A percentile compares a stretch with the other conserved stretches of the same genome.
phyloP scores from a whole-genome alignment of 768 basidiomycete genomes.

The Rubroboletus satanas region DNA sequence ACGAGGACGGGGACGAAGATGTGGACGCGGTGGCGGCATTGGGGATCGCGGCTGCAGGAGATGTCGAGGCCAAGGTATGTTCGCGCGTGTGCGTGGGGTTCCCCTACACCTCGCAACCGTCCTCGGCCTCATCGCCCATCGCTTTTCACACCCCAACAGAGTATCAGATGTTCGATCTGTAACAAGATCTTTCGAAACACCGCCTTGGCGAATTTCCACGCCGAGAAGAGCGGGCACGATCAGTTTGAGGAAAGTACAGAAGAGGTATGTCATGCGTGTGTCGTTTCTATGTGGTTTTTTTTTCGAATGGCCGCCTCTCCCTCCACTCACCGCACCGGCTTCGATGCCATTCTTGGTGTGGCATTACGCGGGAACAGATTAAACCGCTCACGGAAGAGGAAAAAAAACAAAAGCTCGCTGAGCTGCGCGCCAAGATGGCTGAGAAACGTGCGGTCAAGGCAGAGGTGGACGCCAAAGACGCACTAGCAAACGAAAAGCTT shows the following conservation, averaged over 20 bases:
- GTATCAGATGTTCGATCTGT: slow-evolving; percentile 81
- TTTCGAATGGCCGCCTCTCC: neutral
- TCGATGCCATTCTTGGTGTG: neutral
- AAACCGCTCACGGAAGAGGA: slow-evolving; percentile 95
- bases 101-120: neutral
- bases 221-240: slow-evolving; percentile 92
- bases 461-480: slow-evolving; percentile 68
- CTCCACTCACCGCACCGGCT: neutral
- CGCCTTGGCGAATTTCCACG: slow-evolving; percentile 87
- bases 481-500: slow-evolving; percentile 70
- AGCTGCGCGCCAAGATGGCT: slow-evolving; percentile 74
- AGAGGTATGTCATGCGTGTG: slow-evolving; percentile 50
- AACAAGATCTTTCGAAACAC: slow-evolving; percentile 84
- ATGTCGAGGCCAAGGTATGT: slow-evolving; percentile 65
- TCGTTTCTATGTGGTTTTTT: neutral
- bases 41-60: slow-evolving; percentile 31
- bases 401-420: slow-evolving; percentile 74
- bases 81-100: neutral
- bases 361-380: slow-evolving; percentile 46
- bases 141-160: slow-evolving; percentile 31
- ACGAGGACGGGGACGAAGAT: slow-evolving; percentile 65
- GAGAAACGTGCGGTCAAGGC: slow-evolving; percentile 75
- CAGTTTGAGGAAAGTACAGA: slow-evolving; percentile 95
- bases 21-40: slow-evolving; percentile 59
- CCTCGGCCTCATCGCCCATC: neutral